Evolutionary conservation across 495 filamentous ascomycete species (phyloP).

Genomic region (Penicillium goetzii): DNA sequence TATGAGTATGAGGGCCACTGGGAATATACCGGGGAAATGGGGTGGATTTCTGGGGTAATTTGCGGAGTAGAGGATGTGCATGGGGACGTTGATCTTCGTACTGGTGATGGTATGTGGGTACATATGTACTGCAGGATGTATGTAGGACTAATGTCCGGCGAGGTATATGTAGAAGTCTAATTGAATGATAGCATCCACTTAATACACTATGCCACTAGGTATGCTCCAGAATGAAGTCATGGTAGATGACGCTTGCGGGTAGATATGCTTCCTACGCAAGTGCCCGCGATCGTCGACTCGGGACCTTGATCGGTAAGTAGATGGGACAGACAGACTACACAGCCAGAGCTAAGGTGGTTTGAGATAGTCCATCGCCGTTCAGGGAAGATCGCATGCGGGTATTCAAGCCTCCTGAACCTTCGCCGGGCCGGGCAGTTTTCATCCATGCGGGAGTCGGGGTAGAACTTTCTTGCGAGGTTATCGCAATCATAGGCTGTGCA

Average conservation of each 20-base stretch:
- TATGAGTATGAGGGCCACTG: background rate
- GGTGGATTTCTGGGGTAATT: background rate
- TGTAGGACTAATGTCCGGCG: background rate
- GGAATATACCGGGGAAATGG: background rate
- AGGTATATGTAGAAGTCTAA: background rate
- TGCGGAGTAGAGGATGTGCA: background rate
- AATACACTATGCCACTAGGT: background rate
- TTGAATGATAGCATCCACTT: background rate
- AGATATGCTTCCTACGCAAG: constrained; percentile 8
- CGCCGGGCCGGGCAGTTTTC: background rate
- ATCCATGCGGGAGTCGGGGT: background rate
- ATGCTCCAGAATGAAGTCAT: background rate
- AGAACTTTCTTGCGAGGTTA: background rate
- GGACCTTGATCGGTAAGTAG: background rate
- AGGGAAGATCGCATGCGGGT: background rate
- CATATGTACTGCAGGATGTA: background rate
- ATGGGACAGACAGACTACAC: background rate
- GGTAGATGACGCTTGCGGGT: background rate
- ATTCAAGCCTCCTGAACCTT: constrained; percentile 4
- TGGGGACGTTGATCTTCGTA: background rate
- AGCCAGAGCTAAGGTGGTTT: background rate
- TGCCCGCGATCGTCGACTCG: constrained; percentile 6
- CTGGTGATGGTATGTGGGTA: background rate
- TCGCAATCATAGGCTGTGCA: too few species aligned
- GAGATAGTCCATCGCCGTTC: background rate